Conservation (phyloP, 2,329 filamentous ascomycete genomes). For the Colletotrichum graminicola region DNA sequence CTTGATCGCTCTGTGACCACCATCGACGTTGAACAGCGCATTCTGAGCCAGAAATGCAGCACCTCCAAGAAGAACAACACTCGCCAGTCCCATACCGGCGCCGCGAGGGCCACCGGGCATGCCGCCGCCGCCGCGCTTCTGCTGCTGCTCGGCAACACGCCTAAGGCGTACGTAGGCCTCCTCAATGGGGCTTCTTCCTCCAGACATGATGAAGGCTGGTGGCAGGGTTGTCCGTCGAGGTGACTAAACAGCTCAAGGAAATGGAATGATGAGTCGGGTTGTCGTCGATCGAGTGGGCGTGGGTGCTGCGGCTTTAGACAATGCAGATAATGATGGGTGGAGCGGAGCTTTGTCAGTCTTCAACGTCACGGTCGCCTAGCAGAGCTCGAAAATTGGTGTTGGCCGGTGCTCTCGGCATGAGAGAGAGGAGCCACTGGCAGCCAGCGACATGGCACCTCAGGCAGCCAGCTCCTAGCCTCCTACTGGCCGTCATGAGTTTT, state of each 20-base stretch:
- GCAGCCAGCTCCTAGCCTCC: constrained; percentile 12
- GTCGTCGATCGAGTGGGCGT: constrained; percentile 9
- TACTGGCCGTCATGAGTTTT: constrained; percentile 5
- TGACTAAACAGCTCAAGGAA: neutral
- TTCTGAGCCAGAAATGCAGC: constrained; percentile 67
- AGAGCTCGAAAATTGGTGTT: constrained; percentile 41
- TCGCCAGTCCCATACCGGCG: constrained; percentile 56
- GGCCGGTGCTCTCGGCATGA: constrained; percentile 36
- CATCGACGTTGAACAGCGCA: constrained; percentile 86
- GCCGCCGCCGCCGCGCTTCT: constrained; percentile 53
- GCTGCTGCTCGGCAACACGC: constrained; percentile 59
- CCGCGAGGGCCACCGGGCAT: constrained; percentile 54
- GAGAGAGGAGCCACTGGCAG: neutral
- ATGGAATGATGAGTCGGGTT: constrained; percentile 2
- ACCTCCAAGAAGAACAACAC: constrained; percentile 59
- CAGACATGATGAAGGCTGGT: constrained; percentile 30
- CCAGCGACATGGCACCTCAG: constrained; percentile 27
- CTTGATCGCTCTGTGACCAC: constrained; percentile 99
- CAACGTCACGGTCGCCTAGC: constrained; percentile 38
- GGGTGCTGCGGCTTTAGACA: constrained; percentile 22
- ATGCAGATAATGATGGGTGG: constrained; percentile 34
- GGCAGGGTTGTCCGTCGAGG: constrained; percentile 6
- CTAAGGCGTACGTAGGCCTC: constrained; percentile 65
- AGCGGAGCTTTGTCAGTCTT: constrained; percentile 38
- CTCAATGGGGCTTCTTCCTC: constrained; percentile 56